phyloP scores from a whole-genome alignment of 169 alveolate species.

The Perkinsus olseni region DNA sequence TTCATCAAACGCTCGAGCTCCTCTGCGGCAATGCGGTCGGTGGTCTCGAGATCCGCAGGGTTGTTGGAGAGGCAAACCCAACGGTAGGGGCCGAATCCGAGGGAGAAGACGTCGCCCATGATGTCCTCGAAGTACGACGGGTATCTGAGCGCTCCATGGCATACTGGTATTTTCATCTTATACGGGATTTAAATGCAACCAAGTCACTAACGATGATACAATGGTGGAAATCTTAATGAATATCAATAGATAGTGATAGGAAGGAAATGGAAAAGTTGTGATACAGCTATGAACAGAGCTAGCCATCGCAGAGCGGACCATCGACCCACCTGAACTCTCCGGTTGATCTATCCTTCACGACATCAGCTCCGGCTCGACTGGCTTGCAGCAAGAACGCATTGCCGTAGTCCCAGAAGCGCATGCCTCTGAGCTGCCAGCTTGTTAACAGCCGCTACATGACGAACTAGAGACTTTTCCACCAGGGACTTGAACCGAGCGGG shows the following conservation, averaged over 20 bases:
- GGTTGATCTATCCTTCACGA: not conserved
- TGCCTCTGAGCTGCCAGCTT: conserved; percentile 27
- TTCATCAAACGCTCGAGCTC: conserved; percentile 22
- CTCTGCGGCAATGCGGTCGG: conserved; percentile 43
- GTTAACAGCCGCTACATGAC: conserved; percentile 45
- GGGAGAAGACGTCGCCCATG: conserved; percentile 44
- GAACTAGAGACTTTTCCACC: conserved; percentile 32
- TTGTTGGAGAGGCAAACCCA: conserved; percentile 45
- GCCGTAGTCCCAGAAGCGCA: conserved; percentile 56
- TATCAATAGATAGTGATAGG: too few relatives aligned
- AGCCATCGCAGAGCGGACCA: not conserved
- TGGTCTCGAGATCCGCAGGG: conserved; percentile 30
- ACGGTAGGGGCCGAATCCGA: conserved; percentile 54
- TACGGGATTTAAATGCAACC: too few relatives aligned
- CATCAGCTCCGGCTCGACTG: conserved; percentile 45
- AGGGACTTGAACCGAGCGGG: conserved; percentile 36
- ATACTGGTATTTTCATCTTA: too few relatives aligned
- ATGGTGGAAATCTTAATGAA: too few relatives aligned
- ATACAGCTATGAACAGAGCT: not conserved
- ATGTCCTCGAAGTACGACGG: conserved; percentile 46
- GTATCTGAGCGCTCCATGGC: conserved; percentile 23
- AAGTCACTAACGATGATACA: too few relatives aligned
- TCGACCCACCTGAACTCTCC: conserved; percentile 2
- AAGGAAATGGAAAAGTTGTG: too few relatives aligned
- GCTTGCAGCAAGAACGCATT: conserved; percentile 47